Evolutionary conservation across 345 rosid genomes (phyloP), one percentile per base, ranked within the genome.

Genomic region (Arabidopsis arenosa): DNA sequence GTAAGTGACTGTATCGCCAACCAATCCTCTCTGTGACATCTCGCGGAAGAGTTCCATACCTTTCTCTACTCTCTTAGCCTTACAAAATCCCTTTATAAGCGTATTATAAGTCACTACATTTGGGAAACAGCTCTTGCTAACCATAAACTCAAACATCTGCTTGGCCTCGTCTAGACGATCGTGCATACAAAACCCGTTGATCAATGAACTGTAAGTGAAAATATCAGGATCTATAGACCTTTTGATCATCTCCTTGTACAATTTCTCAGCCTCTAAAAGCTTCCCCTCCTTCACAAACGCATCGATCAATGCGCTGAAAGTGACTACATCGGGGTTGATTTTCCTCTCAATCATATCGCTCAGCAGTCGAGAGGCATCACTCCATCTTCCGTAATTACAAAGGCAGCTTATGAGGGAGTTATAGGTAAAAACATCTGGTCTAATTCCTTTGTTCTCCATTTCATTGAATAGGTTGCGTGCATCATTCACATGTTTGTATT

Each of bases 1-100:
- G 48, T 44, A 44, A 13, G 48, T 44, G 6, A 45, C 28, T n/a
- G 68, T 69, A 53, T 68, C 4, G 0, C 30, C 77, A 15, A 70
- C 58, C 7, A 66, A n/a, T 33, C 67, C 81, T 23, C 43, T 65
- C 49, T 39, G 48, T 43, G 61, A 57, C 79, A 75, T 62, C 73
- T 43, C 71, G 12, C 6, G 35, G 12, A 73, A 72, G 58, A 75
- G 44, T 13, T 43, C 28, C 44, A 61, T 30, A 14, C 82, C 85
- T 5, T 74, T 44, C 4, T 74, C 68, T 39, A 82, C 35, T 7
- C 30, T 53, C 53, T 66, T 78, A 11, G 8, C 23, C 62, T 74
- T 43, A 7, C 82, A 75, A 21, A 65, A 80, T 6, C 82, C 77
- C 26, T 62, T 53, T 2, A 85, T 35, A 2, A 85, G 48, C 2